Base-by-base conservation (phyloP, 2,329 filamentous ascomycete species). In the Claviceps lovelessii region DNA sequence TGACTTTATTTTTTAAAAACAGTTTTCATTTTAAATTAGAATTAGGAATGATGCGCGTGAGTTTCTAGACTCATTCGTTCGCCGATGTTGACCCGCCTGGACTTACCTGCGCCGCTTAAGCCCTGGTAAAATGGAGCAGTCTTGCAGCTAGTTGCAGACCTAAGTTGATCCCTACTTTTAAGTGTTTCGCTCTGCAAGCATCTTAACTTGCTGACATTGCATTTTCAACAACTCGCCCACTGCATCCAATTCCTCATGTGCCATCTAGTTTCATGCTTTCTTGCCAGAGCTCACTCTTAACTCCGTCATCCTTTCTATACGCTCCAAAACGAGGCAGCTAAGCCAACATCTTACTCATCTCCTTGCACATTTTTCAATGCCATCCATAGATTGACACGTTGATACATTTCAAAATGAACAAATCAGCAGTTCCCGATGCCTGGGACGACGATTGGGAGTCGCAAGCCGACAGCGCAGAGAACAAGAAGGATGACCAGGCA, bases 371-470 rank as follows among this genome's bases (percentile, higher is more conserved):
- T 23, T 23, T 5, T 37, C 5, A 6, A 49, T 37, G 47, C 47
- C 31, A n/a, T 37, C 31, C 13, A 17, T 23, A 19, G 17, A 17
- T 37, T 37, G 47, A 37, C 31, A 37, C 31, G 10, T 37, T 23
- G 10, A 37, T 37, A 9, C 28, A 37, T 31, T 44, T 7, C 61
- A 73, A 70, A 67, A 76, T 75, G 75, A 73, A 73, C 71, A 72
- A 67, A 41, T 56, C 61, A 17, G 69, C 68, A 28, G 68, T 85
- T 56, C 84, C 86, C 42, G 81, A 90, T 67, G 90, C 89, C 23
- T 96, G 91, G 91, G 78, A 95, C 62, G 86, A 93, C 62, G 88
- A 95, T 64, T 97, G 90, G 90, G 88, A 91, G 67, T 72, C 74
- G 6, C 79, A 86, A 65, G 88, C 86, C 55, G 89, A 95, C 67